These are phyloP conservation scores for Zygoascus ofunaensis DNA, from an alignment of 805 yeast genomes.

Conservation along the genomic window DNA sequence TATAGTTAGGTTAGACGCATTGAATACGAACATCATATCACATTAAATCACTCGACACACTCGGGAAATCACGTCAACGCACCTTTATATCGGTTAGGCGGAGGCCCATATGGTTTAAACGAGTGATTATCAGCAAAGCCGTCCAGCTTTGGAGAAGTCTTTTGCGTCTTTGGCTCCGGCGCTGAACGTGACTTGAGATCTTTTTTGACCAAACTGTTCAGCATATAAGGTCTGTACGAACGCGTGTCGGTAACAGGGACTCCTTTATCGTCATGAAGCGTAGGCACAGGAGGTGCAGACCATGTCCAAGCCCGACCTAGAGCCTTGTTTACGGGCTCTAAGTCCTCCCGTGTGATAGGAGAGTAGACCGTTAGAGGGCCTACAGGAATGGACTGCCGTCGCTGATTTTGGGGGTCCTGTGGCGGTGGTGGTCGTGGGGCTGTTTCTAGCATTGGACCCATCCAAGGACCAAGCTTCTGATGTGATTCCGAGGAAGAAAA, in stretches of 20 bases:
- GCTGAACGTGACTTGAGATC: background rate
- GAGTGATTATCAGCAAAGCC: conserved; percentile 14
- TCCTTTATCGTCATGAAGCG: background rate
- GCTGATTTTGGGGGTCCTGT: too few relatives aligned
- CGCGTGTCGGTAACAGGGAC: background rate
- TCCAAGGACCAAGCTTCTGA: too few relatives aligned
- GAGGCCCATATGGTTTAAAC: conserved; percentile 19
- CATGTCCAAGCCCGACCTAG: too few relatives aligned
- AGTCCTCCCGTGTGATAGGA: too few relatives aligned
- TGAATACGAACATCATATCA: background rate
- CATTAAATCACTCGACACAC: background rate
- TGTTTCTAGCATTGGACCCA: too few relatives aligned
- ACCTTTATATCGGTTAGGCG: conserved; percentile 17
- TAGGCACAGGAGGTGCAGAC: background rate
- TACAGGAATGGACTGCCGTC: too few relatives aligned
- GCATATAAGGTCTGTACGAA: background rate
- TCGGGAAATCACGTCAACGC: conserved; percentile 7
- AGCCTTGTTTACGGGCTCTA: too few relatives aligned
- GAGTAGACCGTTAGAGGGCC: too few relatives aligned
- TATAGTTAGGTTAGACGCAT: too few relatives aligned
- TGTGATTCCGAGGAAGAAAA: too few relatives aligned
- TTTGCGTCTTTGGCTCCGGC: background rate
- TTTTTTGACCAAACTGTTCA: background rate
- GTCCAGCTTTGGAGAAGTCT: background rate
- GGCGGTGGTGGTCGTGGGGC: too few relatives aligned